These are phyloP conservation scores for Penicillium cinerascens DNA, from an alignment of 495 filamentous ascomycete species.

Conservation along the genomic window DNA sequence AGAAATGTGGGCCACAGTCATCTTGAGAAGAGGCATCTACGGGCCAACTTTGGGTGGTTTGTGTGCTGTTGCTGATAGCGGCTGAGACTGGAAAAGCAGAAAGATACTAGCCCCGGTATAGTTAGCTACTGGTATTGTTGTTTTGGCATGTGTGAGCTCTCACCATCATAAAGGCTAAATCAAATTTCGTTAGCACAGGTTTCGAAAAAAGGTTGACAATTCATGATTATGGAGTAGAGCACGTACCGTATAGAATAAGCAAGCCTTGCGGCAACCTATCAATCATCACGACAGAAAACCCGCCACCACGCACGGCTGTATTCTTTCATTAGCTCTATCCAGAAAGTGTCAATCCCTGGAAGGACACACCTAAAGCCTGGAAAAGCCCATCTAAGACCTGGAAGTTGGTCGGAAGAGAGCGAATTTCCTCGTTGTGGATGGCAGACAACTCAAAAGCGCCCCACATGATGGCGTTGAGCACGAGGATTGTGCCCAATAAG, in stretches of 20 bases:
- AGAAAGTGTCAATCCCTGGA: not conserved
- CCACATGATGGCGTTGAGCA: slow-evolving; percentile 78
- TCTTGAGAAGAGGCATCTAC: not conserved
- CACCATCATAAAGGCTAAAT: slow-evolving; percentile 70
- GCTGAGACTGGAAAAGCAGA: slow-evolving; percentile 53
- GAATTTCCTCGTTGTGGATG: slow-evolving; percentile 60
- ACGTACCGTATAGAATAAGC: slow-evolving; percentile 62
- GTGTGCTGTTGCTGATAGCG: slow-evolving; percentile 52
- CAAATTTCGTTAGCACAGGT: slow-evolving; percentile 11
- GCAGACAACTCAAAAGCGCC: slow-evolving; percentile 73
- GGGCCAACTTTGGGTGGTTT: slow-evolving; percentile 54
- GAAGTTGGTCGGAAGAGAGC: slow-evolving; percentile 48
- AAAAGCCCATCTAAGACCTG: slow-evolving; percentile 75
- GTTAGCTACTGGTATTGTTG: slow-evolving; percentile 10
- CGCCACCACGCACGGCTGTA: slow-evolving; percentile 69
- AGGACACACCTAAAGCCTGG: slow-evolving; percentile 58
- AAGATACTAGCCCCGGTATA: slow-evolving; percentile 52
- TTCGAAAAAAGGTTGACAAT: no score
- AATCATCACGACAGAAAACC: slow-evolving; percentile 76
- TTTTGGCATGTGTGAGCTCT: slow-evolving; percentile 5
- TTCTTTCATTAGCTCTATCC: slow-evolving; percentile 5
- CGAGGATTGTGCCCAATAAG: slow-evolving; percentile 63
- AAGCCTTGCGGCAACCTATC: slow-evolving; percentile 63
- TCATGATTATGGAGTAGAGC: not conserved
- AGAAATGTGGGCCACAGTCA: not conserved